Evolutionary conservation across 352 stramenopile species (phyloP).

Genomic region (Peronospora belbahrii): DNA sequence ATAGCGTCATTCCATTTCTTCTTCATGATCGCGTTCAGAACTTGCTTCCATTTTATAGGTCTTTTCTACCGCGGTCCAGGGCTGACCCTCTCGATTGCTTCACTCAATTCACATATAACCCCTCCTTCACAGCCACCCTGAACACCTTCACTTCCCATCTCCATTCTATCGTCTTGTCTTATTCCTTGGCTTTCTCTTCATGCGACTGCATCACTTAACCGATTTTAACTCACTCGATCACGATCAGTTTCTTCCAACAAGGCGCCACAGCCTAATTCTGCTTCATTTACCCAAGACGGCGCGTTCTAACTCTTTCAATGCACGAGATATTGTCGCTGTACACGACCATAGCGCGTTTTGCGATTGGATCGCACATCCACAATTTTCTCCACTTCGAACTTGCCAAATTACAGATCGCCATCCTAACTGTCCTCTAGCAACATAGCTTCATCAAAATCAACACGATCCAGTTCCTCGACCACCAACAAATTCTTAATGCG

Average conservation of each 20-base stretch:
- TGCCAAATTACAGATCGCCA: background rate
- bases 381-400: conserved; percentile 14
- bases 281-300: conserved; percentile 6
- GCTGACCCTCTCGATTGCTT: no score
- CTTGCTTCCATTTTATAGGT: no score
- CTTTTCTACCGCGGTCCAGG: no score
- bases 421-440: conserved; percentile 13
- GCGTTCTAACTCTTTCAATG: conserved; percentile 7
- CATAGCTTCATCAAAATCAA: conserved; percentile 18
- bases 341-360: conserved; percentile 1
- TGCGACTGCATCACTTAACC: no score
- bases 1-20: no score
- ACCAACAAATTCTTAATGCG: background rate
- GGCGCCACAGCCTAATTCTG: conserved; percentile 6
- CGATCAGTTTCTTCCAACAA: background rate
- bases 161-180: no score
- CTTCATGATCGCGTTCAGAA: no score
- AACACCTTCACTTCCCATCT: no score
- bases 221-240: background rate
- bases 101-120: no score
- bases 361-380: conserved; percentile 10
- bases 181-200: no score
- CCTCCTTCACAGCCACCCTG: no score
- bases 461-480: background rate
- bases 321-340: conserved; percentile 3